Conservation (phyloP, 352 stramenopile species). For the Plasmopara muralis region DNA sequence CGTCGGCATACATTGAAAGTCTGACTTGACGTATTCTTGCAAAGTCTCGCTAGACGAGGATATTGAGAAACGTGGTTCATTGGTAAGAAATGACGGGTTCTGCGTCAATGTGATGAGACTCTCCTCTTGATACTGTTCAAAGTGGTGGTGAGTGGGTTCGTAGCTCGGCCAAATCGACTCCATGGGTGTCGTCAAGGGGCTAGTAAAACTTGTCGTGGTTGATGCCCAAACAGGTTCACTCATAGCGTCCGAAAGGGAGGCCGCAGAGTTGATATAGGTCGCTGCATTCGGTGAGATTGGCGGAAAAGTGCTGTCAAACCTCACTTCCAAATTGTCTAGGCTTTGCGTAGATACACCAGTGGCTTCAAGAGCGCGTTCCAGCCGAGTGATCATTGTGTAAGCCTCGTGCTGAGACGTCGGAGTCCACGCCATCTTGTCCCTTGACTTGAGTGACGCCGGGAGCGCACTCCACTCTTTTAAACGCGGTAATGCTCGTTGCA, state of each 20-base stretch:
- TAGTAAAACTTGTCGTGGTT: constrained; percentile 16
- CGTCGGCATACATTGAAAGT: constrained; percentile 15
- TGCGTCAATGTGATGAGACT: constrained; percentile 23
- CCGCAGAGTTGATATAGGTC: constrained; percentile 33
- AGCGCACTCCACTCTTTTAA: constrained; percentile 52
- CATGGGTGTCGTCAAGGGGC: constrained; percentile 17
- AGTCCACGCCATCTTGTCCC: constrained; percentile 35
- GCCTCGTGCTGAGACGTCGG: constrained; percentile 45
- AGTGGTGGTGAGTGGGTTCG: constrained; percentile 19
- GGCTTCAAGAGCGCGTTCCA: constrained; percentile 46
- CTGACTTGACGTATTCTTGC: constrained; percentile 7
- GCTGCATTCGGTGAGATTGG: constrained; percentile 32
- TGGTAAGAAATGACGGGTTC: constrained; percentile 19
- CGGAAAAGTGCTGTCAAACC: constrained; percentile 25
- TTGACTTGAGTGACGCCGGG: constrained; percentile 26
- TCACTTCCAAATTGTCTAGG: constrained; percentile 13
- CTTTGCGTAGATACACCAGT: constrained; percentile 11
- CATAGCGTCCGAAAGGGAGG: constrained; percentile 13
- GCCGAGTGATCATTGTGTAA: constrained; percentile 41
- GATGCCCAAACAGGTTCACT: constrained; percentile 15
- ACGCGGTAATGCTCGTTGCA: constrained; percentile 39
- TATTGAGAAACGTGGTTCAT: constrained; percentile 15
- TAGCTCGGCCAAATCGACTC: constrained; percentile 25
- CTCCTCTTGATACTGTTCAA: constrained; percentile 6
- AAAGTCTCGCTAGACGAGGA: constrained; percentile 13